Evolutionary conservation across 495 filamentous ascomycete genomes (phyloP), one percentile per base, ranked within the genome.

Genomic region (Penicillium goetzii): DNA sequence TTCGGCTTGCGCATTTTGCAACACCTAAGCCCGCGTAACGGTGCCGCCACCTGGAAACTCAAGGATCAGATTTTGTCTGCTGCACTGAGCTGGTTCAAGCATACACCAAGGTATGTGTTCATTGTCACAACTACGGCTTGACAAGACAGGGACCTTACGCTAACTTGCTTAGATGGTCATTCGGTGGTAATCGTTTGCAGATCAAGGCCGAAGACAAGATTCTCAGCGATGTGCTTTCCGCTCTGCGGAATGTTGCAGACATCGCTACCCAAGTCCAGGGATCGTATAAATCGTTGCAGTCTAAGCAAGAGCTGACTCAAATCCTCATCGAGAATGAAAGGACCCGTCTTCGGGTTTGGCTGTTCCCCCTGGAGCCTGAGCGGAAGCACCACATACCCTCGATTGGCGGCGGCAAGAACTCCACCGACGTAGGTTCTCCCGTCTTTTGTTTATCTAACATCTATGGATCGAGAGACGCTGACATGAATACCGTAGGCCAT

Each of bases 141-240:
- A 34, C n/a, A 21, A 21, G 9, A 12, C 6, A 25, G 3, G 10
- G 11, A 11, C 19, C 3, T 47, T 55, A 1, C 32, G 19, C 32
- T 55, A 36, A 55, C 5, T 32, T 54, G 40, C 45, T 4, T 54
- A 80, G 84, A 64, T 99, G 95, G 95, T 96, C 93, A 3, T 98
- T 96, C 73, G 96, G 96, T 45, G 93, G 94, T 61, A 97, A 97
- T 72, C 83, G 90, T 51, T 79, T 97, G 9, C 95, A 98, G 71
- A 83, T 98, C 32, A 98, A 95, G 75, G 92, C 96, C 0, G 96
- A 99, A 74, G 86, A 90, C 34, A 89, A 87, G 64, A 75, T 98
- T 34, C 84, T 99, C 9, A 81, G 81, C 11, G 94, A 98, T 75
- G 87, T 97, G 40, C 77, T 86, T 30, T 75, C 77, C 50, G 84